phyloP scores from a whole-genome alignment of 352 stramenopile species.

The Globisporangium paddicum region DNA sequence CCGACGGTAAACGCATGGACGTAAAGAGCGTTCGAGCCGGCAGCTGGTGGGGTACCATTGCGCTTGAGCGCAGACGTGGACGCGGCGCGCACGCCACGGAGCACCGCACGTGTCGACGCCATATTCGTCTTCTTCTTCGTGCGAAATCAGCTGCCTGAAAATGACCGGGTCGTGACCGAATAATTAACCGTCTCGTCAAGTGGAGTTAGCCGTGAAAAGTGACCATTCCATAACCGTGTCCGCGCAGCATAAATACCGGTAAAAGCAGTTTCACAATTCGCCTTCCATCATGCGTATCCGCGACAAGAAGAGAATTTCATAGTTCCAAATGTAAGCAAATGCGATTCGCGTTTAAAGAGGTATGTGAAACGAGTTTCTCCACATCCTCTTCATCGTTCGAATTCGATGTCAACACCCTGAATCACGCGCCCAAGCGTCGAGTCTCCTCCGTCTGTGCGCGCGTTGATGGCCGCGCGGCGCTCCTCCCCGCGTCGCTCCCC shows the following conservation, averaged over 20 bases:
- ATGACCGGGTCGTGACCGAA: no score
- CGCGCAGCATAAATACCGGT: no score
- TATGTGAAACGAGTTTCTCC: neutral
- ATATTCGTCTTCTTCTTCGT: neutral
- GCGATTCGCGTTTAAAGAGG: no score
- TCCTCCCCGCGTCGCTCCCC: neutral
- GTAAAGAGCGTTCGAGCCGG: neutral
- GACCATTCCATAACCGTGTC: no score
- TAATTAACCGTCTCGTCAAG: no score
- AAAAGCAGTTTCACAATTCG: no score
- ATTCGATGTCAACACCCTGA: neutral
- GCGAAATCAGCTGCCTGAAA: no score
- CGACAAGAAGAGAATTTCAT: no score
- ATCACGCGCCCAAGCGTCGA: neutral
- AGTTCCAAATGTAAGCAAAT: no score
- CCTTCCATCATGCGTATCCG: no score
- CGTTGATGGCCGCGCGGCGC: conserved; percentile 2
- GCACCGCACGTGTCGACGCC: neutral
- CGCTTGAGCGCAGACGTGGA: neutral
- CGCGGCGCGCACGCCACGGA: neutral
- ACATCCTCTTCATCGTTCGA: neutral
- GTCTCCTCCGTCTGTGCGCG: neutral
- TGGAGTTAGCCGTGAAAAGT: no score
- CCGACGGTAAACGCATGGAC: no score
- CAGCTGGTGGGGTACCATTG: neutral